These are phyloP conservation scores for Metarhizium brunneum DNA, from an alignment of 2,329 filamentous ascomycete genomes.

Conservation along the genomic window DNA sequence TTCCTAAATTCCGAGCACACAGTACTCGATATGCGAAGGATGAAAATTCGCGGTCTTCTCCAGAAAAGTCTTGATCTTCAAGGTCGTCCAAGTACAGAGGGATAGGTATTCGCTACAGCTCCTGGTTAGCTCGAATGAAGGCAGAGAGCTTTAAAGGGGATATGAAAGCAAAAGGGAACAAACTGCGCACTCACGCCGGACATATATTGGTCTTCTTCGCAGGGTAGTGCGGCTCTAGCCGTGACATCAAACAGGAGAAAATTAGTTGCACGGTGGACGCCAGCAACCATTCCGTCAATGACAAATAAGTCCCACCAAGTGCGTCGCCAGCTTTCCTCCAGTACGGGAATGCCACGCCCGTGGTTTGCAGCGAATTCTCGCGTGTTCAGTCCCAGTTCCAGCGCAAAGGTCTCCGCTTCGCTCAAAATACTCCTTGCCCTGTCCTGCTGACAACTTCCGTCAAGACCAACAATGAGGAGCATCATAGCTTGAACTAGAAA, in stretches of 20 bases:
- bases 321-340: slow-evolving; percentile 76
- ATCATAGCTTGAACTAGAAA: slow-evolving; percentile 71
- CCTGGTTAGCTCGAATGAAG: slow-evolving; percentile 3
- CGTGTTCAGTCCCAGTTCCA: slow-evolving; percentile 69
- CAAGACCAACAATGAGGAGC: slow-evolving; percentile 66
- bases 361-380: slow-evolving; percentile 55
- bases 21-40: slow-evolving; percentile 82
- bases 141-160: background rate
- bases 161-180: background rate
- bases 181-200: slow-evolving; percentile 37
- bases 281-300: slow-evolving; percentile 77
- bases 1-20: slow-evolving; percentile 67
- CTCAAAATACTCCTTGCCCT: slow-evolving; percentile 58
- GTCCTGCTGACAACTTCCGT: slow-evolving; percentile 64
- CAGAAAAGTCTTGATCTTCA: slow-evolving; percentile 64
- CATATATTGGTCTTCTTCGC: slow-evolving; percentile 68
- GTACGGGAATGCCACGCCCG: slow-evolving; percentile 52
- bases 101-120: slow-evolving; percentile 41
- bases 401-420: slow-evolving; percentile 59
- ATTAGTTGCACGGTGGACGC: slow-evolving; percentile 63
- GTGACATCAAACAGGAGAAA: slow-evolving; percentile 60
- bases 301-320: slow-evolving; percentile 86
- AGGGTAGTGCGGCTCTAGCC: slow-evolving; percentile 65
- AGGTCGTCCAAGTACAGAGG: slow-evolving; percentile 63
- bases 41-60: slow-evolving; percentile 63